These are phyloP conservation scores for Tylopilus orsonianus DNA, from an alignment of 1,284 basidiomycete genomes.

Conservation along the genomic window DNA sequence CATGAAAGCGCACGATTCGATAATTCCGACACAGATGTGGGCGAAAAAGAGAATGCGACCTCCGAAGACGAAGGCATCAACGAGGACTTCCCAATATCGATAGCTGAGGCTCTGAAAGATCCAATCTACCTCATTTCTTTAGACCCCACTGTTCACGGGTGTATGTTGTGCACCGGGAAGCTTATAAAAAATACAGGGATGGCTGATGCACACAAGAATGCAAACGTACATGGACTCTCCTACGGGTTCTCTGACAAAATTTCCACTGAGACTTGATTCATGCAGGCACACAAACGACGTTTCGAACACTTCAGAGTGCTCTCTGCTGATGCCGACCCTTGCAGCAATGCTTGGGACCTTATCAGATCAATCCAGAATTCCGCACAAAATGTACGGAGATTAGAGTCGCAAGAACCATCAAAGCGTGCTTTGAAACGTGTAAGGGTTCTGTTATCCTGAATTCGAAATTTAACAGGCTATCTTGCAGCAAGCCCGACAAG, in stretches of 20 bases:
- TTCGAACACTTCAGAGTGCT: slow-evolving; percentile 50
- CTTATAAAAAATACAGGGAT: slow-evolving; percentile 64
- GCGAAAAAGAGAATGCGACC: slow-evolving; percentile 28
- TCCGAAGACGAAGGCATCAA: slow-evolving; percentile 29
- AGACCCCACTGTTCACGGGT: slow-evolving; percentile 54
- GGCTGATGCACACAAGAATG: slow-evolving; percentile 60
- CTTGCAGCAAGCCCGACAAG: slow-evolving; percentile 44
- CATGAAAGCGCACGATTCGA: slow-evolving; percentile 28
- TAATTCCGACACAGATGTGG: slow-evolving; percentile 28
- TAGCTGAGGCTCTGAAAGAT: slow-evolving; percentile 59
- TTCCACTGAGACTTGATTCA: slow-evolving; percentile 18
- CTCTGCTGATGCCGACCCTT: slow-evolving; percentile 37
- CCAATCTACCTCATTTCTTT: slow-evolving; percentile 63
- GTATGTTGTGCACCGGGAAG: slow-evolving; percentile 76
- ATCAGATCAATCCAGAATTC: slow-evolving; percentile 36
- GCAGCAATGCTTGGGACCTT: slow-evolving; percentile 49
- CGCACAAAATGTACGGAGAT: slow-evolving; percentile 1
- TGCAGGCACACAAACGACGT: slow-evolving; percentile 61
- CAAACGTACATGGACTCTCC: slow-evolving; percentile 55
- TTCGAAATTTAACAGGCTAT: slow-evolving; percentile 1
- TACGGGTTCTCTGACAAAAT: neutral
- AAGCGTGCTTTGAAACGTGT: slow-evolving; percentile 61
- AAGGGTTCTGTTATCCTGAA: slow-evolving; percentile 14
- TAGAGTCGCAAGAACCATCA: slow-evolving; percentile 34
- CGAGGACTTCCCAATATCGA: slow-evolving; percentile 48